Evolutionary conservation across 2,329 filamentous ascomycete species (phyloP).

Genomic region (Fonsecaea multimorphosa): DNA sequence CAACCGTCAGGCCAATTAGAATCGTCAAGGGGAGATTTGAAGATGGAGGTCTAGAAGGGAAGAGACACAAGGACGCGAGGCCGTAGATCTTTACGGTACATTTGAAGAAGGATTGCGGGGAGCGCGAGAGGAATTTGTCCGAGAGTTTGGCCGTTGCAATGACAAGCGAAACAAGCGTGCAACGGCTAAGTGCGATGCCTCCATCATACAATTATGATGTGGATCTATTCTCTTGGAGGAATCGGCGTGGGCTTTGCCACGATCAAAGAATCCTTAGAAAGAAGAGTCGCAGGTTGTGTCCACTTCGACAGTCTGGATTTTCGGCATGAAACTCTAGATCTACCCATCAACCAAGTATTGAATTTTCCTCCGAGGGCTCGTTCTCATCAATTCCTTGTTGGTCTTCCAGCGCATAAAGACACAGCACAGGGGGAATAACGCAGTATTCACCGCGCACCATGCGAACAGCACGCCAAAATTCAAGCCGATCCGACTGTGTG

Average conservation of each 20-base stretch:
- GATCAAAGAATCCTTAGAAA: neutral
- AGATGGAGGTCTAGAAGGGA: neutral
- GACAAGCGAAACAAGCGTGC: too few relatives aligned
- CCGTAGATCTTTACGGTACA: neutral
- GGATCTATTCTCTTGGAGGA: too few relatives aligned
- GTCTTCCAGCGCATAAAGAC: slow-evolving; percentile 53
- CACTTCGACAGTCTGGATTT: neutral
- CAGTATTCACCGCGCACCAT: slow-evolving; percentile 61
- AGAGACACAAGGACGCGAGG: neutral
- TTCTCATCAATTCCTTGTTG: slow-evolving; percentile 37
- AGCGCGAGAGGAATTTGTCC: slow-evolving; percentile 8
- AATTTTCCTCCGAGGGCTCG: slow-evolving; percentile 28
- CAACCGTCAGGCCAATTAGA: neutral
- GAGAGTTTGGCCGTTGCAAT: slow-evolving; percentile 14
- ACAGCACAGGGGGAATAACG: slow-evolving; percentile 59
- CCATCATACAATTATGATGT: too few relatives aligned
- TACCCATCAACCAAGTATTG: slow-evolving; percentile 34
- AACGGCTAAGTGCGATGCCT: too few relatives aligned
- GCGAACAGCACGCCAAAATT: slow-evolving; percentile 67
- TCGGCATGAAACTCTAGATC: neutral
- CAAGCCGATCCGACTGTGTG: slow-evolving; percentile 63
- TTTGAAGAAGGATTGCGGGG: neutral
- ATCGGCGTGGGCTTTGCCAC: neutral
- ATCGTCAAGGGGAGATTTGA: neutral
- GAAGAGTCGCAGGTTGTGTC: neutral